These are phyloP conservation scores for Hansenula lynferdii DNA, from an alignment of 1,139 yeast species.

Conservation along the genomic window DNA sequence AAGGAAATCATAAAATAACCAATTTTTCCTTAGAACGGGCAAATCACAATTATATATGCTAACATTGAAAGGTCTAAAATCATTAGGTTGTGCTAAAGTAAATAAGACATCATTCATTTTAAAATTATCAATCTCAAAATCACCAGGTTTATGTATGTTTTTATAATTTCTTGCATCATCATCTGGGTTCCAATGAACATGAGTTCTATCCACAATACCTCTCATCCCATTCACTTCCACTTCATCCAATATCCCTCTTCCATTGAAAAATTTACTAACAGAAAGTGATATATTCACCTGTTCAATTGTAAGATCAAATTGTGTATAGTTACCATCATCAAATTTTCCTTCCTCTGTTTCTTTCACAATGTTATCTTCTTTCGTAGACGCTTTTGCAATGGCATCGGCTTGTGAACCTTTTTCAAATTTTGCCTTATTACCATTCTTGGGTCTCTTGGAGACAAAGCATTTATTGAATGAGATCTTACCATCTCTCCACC, in stretches of 20 bases:
- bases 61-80: slow-evolving; percentile 78
- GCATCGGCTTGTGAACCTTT: slow-evolving; percentile 78
- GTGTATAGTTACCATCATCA: slow-evolving; percentile 95
- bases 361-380: slow-evolving; percentile 24
- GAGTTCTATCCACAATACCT: slow-evolving; percentile 89
- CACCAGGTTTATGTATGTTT: slow-evolving; percentile 76
- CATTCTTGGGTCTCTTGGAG: slow-evolving; percentile 68
- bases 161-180: slow-evolving; percentile 82
- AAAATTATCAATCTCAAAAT: slow-evolving; percentile 84
- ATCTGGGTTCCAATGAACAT: slow-evolving; percentile 75
- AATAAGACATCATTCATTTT: slow-evolving; percentile 81
- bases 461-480: slow-evolving; percentile 83
- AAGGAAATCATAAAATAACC: slow-evolving; percentile 84
- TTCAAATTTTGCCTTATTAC: slow-evolving; percentile 35
- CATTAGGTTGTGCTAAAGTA: slow-evolving; percentile 75
- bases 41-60: slow-evolving; percentile 84
- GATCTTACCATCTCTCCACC: slow-evolving; percentile 87
- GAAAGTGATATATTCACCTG: slow-evolving; percentile 79
- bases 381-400: slow-evolving; percentile 39
- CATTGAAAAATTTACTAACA: slow-evolving; percentile 83
- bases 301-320: slow-evolving; percentile 86
- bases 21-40: slow-evolving; percentile 77
- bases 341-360: slow-evolving; percentile 32
- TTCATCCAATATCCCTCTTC: slow-evolving; percentile 80
- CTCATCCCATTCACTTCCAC: slow-evolving; percentile 80